Evolutionary conservation across 2,329 filamentous ascomycete species (phyloP), one percentile per base, ranked within the genome.

Genomic region (Colletotrichum ledebouriae): DNA sequence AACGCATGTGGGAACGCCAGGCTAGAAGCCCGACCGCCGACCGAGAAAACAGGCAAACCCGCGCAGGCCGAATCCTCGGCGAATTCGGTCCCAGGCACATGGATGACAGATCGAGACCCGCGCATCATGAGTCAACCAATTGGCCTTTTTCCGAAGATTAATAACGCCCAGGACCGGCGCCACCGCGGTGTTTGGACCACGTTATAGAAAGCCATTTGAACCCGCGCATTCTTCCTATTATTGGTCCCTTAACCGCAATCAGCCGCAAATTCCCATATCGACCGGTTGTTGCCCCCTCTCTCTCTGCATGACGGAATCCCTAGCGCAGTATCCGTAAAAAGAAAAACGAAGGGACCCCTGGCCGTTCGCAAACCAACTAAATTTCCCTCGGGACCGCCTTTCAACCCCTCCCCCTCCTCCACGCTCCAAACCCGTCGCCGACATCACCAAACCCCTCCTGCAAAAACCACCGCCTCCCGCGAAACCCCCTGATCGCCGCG

Each of bases 81-180:
- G 63, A n/a, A 25, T 15, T 67, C 53, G 64, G 65, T 39, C 44
- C 9, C 47, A 41, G 34, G 46, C 58, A 56, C 34, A 63, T 50
- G 52, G 52, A 42, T 59, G 42, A 63, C 61, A 63, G 50, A 17
- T 39, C 44, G 17, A 59, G 44, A 17, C 52, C 34, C 37, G 61
- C 61, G 55, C 46, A 59, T 41, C 53, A 66, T 62, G 63, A 62
- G 63, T 66, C 63, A 66, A 66, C 63, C 49, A 62, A 55, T 50
- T 20, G 33, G 41, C 49, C 44, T 39, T 33, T 29, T 29, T 37
- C 17, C 6, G 33, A 29, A 57, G 39, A 57, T 57, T 57, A 44
- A 29, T 57, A 57, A 57, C 37, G 20, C 3, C 15, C 25, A 3
- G 22, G 37, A 44, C 37, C 53, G 37, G 53, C 53, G 53, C 29